Evolutionary conservation across 768 basidiomycete species (phyloP).

Genomic region (Boletus bicolor): DNA sequence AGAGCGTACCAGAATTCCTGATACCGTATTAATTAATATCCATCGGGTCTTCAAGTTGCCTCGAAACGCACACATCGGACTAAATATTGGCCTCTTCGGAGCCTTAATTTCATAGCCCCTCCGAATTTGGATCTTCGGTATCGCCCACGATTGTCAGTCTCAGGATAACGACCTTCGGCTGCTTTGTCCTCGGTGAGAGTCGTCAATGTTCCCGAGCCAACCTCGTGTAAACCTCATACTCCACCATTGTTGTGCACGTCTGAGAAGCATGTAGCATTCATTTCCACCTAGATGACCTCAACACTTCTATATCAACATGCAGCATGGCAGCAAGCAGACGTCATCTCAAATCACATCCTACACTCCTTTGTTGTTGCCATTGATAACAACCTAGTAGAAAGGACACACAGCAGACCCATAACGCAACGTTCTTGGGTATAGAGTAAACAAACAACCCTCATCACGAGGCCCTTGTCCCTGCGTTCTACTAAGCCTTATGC

Average conservation of each 20-base stretch:
- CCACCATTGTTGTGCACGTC: neutral
- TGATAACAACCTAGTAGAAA: neutral
- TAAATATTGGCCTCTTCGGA: neutral
- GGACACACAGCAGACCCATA: neutral
- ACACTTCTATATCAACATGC: neutral
- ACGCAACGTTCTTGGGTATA: neutral
- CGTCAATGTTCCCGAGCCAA: neutral
- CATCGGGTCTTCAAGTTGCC: constrained; percentile 14
- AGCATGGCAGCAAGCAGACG: neutral
- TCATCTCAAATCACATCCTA: constrained; percentile 6
- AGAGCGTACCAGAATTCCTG: neutral
- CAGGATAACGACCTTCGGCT: neutral
- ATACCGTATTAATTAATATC: constrained; percentile 4
- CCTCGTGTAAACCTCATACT: neutral
- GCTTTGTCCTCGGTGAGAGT: neutral
- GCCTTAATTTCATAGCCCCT: constrained; percentile 6
- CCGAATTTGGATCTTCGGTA: neutral
- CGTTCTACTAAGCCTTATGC: constrained; percentile 26
- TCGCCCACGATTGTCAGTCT: neutral
- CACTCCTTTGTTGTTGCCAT: constrained; percentile 1
- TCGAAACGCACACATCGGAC: constrained; percentile 11
- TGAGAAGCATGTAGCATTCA: neutral
- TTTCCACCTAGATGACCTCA: too few species aligned
- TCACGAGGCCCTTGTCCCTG: constrained; percentile 20
- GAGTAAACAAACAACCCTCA: neutral